Evolutionary conservation across 2,329 filamentous ascomycete species (phyloP).

Genomic region (Paraphoma sp.): DNA sequence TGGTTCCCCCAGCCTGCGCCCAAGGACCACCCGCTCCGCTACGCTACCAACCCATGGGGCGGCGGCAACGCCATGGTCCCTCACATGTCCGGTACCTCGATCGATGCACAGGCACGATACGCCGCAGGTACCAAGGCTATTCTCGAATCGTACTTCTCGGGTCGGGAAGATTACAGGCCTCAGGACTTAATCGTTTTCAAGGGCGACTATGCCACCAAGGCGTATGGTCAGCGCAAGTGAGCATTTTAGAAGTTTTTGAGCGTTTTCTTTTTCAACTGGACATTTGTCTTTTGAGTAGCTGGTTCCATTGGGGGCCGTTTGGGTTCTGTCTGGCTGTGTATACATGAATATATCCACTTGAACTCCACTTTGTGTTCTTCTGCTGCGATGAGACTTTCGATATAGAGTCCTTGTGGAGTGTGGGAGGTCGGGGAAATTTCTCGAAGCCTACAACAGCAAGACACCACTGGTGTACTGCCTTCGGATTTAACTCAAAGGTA

Average conservation of each 20-base stretch:
- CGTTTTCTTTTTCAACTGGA: conserved; percentile 22
- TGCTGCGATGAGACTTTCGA: not conserved
- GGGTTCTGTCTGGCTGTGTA: conserved; percentile 24
- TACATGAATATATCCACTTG: conserved; percentile 32
- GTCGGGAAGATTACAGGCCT: conserved; percentile 83
- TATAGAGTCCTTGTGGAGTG: not conserved
- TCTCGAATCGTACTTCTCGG: conserved; percentile 87
- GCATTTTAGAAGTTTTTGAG: conserved; percentile 26
- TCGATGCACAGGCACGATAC: conserved; percentile 88
- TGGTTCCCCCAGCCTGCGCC: conserved; percentile 99
- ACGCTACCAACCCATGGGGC: conserved; percentile 91
- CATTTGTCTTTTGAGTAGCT: conserved; percentile 5
- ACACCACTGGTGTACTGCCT: no score
- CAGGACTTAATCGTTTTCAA: conserved; percentile 90
- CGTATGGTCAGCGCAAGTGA: conserved; percentile 78
- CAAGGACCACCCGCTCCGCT: conserved; percentile 89
- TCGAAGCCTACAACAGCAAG: no score
- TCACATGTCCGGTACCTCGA: conserved; percentile 98
- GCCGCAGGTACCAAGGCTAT: conserved; percentile 88
- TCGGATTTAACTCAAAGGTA: no score
- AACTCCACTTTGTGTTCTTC: conserved; percentile 5
- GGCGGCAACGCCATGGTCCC: conserved; percentile 99
- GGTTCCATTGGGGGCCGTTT: conserved; percentile 15
- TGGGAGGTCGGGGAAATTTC: no score
- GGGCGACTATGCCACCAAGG: conserved; percentile 94